These are phyloP conservation scores for Aspergillus ochraceoroseus DNA, from an alignment of 2,329 filamentous ascomycete species.

Conservation along the genomic window DNA sequence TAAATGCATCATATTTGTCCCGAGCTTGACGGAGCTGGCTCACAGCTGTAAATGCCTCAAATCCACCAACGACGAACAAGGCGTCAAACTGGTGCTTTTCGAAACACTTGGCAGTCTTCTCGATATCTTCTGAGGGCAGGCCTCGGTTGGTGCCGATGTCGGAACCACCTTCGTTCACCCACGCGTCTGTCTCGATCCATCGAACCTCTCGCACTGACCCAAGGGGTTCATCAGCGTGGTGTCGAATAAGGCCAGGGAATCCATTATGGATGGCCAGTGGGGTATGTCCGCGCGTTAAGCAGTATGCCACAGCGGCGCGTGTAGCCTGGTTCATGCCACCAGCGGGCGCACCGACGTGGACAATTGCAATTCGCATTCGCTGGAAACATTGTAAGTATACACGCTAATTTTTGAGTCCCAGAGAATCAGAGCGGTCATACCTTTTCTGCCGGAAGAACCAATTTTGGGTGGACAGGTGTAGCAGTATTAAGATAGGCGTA, in stretches of 20 bases:
- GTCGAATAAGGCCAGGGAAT: conserved; percentile 86
- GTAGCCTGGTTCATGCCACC: conserved; percentile 98
- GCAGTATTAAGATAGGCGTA: conserved; percentile 87
- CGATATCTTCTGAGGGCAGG: conserved; percentile 81
- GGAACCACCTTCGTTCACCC: conserved; percentile 94
- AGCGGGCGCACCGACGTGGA: conserved; percentile 93
- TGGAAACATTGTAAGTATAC: too few species aligned
- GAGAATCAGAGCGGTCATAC: too few species aligned
- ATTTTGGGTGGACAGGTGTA: conserved; percentile 66
- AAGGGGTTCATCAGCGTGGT: conserved; percentile 76
- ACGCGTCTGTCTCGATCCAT: conserved; percentile 91
- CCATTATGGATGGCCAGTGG: conserved; percentile 93
- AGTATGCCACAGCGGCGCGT: conserved; percentile 88
- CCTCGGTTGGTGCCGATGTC: conserved; percentile 98
- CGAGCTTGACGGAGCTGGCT: conserved; percentile 80
- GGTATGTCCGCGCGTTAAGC: conserved; percentile 83
- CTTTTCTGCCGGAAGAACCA: conserved; percentile 65
- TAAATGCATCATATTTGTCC: conserved; percentile 72
- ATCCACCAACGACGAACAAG: conserved; percentile 87
- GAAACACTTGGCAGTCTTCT: conserved; percentile 75
- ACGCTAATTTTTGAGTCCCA: too few species aligned
- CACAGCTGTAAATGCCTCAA: conserved; percentile 91
- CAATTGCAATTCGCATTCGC: conserved; percentile 89
- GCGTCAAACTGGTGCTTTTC: conserved; percentile 84
- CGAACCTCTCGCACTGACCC: conserved; percentile 78